Base-by-base conservation (phyloP, 805 yeast species). In the Kazachstania kunashirensis region DNA sequence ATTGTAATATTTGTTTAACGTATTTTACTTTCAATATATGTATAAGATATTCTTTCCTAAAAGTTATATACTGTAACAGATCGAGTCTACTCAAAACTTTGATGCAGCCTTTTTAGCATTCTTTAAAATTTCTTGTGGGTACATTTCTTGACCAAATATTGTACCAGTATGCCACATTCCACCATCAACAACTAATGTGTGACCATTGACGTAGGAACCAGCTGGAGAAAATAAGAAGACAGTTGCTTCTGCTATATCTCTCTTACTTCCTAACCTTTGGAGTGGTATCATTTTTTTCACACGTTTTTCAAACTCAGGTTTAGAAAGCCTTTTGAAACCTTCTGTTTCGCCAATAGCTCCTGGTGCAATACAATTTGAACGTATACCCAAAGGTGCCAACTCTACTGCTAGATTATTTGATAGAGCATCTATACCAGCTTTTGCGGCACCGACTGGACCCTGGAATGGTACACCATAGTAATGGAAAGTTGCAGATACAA, bases 391-490 rank as follows among this genome's bases (percentile, higher is more conserved):
- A 2, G 96, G 95, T 1, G 96, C 96, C 37, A 84, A 67, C 61
- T 88, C 97, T 5, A 86, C 92, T 2, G 96, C 94, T 41, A 88
- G 61, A 2, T 86, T 79, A 45, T 80, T 77, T 19, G 84, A 75
- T 25, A 88, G 65, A 3, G 96, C 94, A 57, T 89, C 97, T 29
- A 89, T 71, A 18, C 96, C 97, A 1, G 96, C 95, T 61, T 89
- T 89, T 3, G 96, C 96, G 0, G 96, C 96, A 5, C 88, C 80
- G 3, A 86, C 96, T 52, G 89, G 96, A 5, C 77, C 51, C 61
- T 89, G 96, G 64, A 81, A 77, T 11, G 95, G 95, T 20, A 82
- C 75, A 9, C 96, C 96, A 49, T 76, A 73, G 59, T 83, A 84
- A 61, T 89, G 96, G 42, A 89, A 69, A 2, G 96, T 88, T 2